Conservation (phyloP, 495 filamentous ascomycete species). For the Parmelia sp. region DNA sequence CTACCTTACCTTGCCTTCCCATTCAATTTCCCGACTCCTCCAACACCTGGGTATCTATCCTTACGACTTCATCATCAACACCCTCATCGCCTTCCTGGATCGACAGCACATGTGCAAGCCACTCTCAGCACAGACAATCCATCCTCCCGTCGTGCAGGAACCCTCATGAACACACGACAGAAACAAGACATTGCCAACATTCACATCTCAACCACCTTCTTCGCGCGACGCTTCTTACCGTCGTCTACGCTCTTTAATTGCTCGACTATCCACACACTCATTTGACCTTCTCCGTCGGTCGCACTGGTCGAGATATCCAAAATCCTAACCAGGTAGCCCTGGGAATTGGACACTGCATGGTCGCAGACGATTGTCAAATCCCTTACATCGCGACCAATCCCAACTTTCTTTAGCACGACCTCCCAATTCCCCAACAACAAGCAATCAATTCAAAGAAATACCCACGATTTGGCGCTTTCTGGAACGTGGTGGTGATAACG, state of each 20-base stretch:
- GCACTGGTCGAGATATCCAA: slow-evolving; percentile 8
- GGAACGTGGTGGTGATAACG: slow-evolving; percentile 4
- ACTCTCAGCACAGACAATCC: slow-evolving; percentile 14
- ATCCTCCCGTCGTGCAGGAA: neutral
- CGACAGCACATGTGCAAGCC: slow-evolving; percentile 20
- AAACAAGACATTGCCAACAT: slow-evolving; percentile 7
- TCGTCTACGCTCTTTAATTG: slow-evolving; percentile 25
- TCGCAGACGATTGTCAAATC: slow-evolving; percentile 11
- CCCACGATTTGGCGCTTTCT: neutral
- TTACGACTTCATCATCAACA: too few species aligned
- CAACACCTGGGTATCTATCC: too few species aligned
- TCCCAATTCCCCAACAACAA: neutral
- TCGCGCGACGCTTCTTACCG: slow-evolving; percentile 20
- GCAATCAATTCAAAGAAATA: neutral
- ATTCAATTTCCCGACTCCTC: neutral
- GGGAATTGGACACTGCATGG: slow-evolving; percentile 9
- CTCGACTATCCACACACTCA: slow-evolving; percentile 20
- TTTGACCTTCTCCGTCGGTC: slow-evolving; percentile 10
- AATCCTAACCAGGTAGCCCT: neutral
- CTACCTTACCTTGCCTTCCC: neutral
- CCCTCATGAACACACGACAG: neutral
- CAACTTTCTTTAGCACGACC: neutral
- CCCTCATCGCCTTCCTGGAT: neutral
- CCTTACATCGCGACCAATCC: slow-evolving; percentile 6
- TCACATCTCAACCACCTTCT: slow-evolving; percentile 2